Evolutionary conservation across 1,139 yeast genomes (phyloP).

Genomic region (Saccharomycopsis hybrid): DNA sequence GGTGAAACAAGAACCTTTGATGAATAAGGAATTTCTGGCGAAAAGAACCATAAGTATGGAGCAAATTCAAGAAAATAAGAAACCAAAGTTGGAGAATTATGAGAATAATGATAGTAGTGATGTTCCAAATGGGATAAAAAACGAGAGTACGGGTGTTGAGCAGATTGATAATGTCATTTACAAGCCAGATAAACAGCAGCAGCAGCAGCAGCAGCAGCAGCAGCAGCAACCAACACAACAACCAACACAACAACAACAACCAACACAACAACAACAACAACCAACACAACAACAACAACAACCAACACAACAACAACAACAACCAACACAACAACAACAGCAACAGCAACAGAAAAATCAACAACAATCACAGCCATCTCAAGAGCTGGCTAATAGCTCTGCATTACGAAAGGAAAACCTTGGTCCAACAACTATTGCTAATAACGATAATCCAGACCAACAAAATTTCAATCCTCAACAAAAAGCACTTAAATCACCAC

Average conservation of each 20-base stretch:
- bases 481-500: background rate
- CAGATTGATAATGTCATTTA: background rate
- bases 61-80: no score
- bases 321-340: background rate
- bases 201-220: conserved; percentile 10
- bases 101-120: no score
- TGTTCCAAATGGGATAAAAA: no score
- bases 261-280: background rate
- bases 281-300: conserved; percentile 1
- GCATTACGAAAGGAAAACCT: no score
- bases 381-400: background rate
- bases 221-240: conserved; percentile 5
- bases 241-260: background rate
- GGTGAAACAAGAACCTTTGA: background rate
- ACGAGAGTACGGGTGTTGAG: no score
- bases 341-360: background rate
- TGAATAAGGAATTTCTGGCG: no score
- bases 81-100: no score
- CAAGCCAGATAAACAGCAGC: background rate
- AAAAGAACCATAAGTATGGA: no score
- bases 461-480: background rate
- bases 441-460: background rate
- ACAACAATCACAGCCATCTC: background rate
- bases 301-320: background rate
- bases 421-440: background rate